These are phyloP conservation scores for Fomes fomentarius DNA, from an alignment of 1,284 basidiomycete genomes.

Conservation along the genomic window DNA sequence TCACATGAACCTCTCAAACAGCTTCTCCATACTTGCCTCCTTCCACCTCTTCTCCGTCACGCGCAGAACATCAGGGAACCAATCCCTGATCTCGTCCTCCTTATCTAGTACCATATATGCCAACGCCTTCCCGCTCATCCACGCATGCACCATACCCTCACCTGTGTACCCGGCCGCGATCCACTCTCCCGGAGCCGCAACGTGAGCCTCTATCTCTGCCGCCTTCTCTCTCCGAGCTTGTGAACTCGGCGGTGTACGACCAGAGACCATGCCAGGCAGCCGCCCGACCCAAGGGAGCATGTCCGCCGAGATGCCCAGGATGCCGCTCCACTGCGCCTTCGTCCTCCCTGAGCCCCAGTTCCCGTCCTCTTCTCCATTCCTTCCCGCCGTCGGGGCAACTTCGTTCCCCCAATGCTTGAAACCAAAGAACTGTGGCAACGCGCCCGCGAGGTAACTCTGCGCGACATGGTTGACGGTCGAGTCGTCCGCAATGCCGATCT, in stretches of 20 bases:
- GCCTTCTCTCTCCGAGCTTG: neutral
- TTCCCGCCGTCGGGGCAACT: slow-evolving; percentile 25
- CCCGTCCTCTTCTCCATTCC: slow-evolving; percentile 12
- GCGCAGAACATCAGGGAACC: slow-evolving; percentile 56
- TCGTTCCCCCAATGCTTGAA: slow-evolving; percentile 43
- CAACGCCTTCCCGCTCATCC: slow-evolving; percentile 59
- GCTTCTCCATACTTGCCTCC: slow-evolving; percentile 39
- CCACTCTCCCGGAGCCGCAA: slow-evolving; percentile 47
- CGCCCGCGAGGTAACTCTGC: slow-evolving; percentile 42
- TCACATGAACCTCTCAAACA: slow-evolving; percentile 32
- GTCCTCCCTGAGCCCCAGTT: slow-evolving; percentile 43
- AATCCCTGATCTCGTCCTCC: slow-evolving; percentile 38
- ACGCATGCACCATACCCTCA: slow-evolving; percentile 71
- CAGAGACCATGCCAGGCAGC: slow-evolving; percentile 39
- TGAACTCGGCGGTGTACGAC: slow-evolving; percentile 32
- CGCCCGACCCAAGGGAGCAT: slow-evolving; percentile 51
- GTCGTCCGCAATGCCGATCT: slow-evolving; percentile 49
- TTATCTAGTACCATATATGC: slow-evolving; percentile 55
- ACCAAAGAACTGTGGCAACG: slow-evolving; percentile 49
- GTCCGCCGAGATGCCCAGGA: slow-evolving; percentile 52
- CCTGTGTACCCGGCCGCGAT: slow-evolving; percentile 62
- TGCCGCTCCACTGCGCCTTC: slow-evolving; percentile 54
- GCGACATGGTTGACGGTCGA: slow-evolving; percentile 36
- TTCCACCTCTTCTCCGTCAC: slow-evolving; percentile 54
- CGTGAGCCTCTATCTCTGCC: slow-evolving; percentile 3